phyloP scores from a whole-genome alignment of 2,329 filamentous ascomycete genomes.

The Gaeumannomyces tritici region DNA sequence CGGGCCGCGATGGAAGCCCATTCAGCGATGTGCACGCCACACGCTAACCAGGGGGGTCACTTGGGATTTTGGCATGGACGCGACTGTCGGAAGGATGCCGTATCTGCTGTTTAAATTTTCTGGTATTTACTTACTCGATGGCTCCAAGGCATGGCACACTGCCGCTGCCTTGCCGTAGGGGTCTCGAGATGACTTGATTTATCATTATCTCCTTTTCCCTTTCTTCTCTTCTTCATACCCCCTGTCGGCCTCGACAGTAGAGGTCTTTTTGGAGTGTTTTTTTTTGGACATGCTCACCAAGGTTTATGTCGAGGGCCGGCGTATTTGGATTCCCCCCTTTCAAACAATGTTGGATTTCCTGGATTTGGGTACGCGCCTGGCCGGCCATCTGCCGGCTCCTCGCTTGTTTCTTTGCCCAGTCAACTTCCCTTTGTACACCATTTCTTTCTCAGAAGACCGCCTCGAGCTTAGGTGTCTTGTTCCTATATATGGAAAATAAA shows the following conservation, averaged over 20 bases:
- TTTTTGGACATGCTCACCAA: neutral
- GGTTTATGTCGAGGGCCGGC: neutral
- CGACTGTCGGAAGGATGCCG: neutral
- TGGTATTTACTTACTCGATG: neutral
- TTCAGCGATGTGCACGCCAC: slow-evolving; percentile 52
- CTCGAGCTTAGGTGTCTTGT: neutral
- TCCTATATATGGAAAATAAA: neutral
- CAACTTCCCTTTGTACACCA: neutral
- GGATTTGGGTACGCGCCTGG: neutral
- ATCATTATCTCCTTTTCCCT: neutral
- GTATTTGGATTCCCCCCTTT: neutral
- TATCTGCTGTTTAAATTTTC: neutral
- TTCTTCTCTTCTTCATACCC: neutral
- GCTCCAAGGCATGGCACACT: neutral
- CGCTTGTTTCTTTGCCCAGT: neutral
- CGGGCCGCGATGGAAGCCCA: slow-evolving; percentile 31
- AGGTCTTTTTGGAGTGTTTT: neutral
- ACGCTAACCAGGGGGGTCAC: slow-evolving; percentile 13
- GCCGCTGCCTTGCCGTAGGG: neutral
- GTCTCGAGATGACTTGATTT: neutral
- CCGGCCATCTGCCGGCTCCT: neutral
- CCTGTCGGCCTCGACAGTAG: neutral
- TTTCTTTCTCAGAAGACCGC: neutral
- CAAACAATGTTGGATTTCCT: neutral
- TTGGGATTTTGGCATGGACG: neutral